A percentile compares a stretch with the other conserved stretches of the same genome.
phyloP scores from a whole-genome alignment of 352 stramenopile genomes.

The Phytopythium cucurbitacearum region DNA sequence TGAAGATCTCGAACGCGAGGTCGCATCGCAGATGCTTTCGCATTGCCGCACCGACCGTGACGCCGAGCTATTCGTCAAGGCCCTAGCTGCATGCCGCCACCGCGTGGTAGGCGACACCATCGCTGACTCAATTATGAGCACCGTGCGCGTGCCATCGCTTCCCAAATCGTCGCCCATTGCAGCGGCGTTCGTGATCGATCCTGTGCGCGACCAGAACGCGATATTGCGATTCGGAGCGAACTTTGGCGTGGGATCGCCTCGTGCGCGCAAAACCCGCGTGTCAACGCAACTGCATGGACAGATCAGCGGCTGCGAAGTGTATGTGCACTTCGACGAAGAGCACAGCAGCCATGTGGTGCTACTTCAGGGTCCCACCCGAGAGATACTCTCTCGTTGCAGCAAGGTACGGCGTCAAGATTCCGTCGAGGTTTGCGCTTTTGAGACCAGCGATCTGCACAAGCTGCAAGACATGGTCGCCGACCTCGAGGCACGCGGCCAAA shows the following conservation, averaged over 20 bases:
- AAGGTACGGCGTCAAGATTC: conserved; percentile 27
- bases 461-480: conserved; percentile 43
- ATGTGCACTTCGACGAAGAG: conserved; percentile 56
- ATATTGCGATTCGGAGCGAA: conserved; percentile 44
- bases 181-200: conserved; percentile 31
- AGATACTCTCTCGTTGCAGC: conserved; percentile 46
- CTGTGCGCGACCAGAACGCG: conserved; percentile 35
- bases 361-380: conserved; percentile 33
- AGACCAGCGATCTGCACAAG: conserved; percentile 36
- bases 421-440: conserved; percentile 12
- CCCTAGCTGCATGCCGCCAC: conserved; percentile 35
- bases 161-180: conserved; percentile 37
- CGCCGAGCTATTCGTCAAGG: conserved; percentile 34
- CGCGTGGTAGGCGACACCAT: conserved; percentile 16
- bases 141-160: conserved; percentile 23
- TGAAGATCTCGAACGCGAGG: conserved; percentile 44
- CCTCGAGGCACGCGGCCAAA: conserved; percentile 39
- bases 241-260: conserved; percentile 25
- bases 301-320: conserved; percentile 46
- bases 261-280: not conserved
- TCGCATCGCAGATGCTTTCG: conserved; percentile 34
- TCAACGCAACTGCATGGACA: conserved; percentile 31
- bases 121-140: not conserved
- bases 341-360: conserved; percentile 42
- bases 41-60: conserved; percentile 25